These are phyloP conservation scores for Cystobasidium ongulense DNA, from an alignment of 768 basidiomycete species.

Conservation along the genomic window DNA sequence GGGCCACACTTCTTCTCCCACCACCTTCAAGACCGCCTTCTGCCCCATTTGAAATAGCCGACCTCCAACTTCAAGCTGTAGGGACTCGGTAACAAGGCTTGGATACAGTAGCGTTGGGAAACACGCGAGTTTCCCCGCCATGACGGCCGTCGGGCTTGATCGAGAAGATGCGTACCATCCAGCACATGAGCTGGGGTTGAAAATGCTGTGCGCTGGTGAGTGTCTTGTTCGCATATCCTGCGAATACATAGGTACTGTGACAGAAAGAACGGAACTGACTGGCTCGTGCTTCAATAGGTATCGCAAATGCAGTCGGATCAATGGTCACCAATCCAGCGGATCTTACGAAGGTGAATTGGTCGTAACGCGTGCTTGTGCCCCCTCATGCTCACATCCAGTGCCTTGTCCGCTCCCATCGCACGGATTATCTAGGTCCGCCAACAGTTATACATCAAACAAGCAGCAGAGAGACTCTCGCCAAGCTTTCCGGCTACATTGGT, in stretches of 20 bases:
- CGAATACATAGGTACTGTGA: not conserved
- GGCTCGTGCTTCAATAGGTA: not conserved
- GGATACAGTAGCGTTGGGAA: no score
- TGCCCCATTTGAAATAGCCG: no score
- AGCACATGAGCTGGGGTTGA: conserved; percentile 20
- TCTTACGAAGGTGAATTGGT: conserved; percentile 24
- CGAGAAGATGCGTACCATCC: conserved; percentile 18
- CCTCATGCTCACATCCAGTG: no score
- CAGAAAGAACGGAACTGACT: not conserved
- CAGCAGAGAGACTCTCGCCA: conserved; percentile 18
- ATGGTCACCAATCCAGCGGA: conserved; percentile 26
- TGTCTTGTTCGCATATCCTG: not conserved
- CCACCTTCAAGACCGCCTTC: not conserved
- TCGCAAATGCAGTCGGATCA: conserved; percentile 19
- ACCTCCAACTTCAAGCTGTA: no score
- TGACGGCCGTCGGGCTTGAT: conserved; percentile 21
- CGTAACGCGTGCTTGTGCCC: no score
- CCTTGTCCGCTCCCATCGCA: no score
- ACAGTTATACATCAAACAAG: conserved; percentile 34
- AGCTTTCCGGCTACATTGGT: conserved; percentile 30
- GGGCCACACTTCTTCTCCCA: not conserved
- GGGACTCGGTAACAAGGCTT: no score
- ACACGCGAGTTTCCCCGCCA: no score
- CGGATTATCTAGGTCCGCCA: conserved; percentile 41
- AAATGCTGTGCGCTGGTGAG: conserved; percentile 16